Percentiles rank a stretch among this genome's conserved stretches.
Conservation (phyloP, 352 stramenopile species). For the Pythium monospermum region DNA sequence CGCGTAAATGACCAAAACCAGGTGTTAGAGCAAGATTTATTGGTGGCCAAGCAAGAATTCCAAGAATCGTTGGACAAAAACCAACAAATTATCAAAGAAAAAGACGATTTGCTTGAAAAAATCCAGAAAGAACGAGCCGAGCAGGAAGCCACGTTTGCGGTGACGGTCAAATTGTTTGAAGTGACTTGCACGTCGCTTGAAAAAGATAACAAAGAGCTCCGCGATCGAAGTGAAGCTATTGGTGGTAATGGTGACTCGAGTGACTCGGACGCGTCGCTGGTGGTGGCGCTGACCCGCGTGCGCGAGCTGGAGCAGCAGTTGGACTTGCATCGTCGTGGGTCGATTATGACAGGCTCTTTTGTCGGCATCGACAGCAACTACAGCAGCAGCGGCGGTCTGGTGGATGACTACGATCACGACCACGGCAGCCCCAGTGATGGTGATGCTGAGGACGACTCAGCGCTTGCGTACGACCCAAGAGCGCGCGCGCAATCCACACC, state of each 20-base stretch:
- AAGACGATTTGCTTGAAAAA: background rate
- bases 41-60: conserved; percentile 13
- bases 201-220: background rate
- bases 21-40: conserved; percentile 18
- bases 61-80: conserved; percentile 12
- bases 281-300: conserved; percentile 15
- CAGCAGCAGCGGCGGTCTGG: too few species aligned
- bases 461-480: conserved; percentile 3
- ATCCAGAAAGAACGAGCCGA: background rate
- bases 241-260: too few species aligned
- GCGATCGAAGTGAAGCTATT: conserved; percentile 2
- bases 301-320: conserved; percentile 20
- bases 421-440: too few species aligned
- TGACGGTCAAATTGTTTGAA: background rate
- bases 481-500: conserved; percentile 14
- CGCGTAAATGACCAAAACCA: conserved; percentile 2
- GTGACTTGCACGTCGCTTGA: background rate
- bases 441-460: conserved; percentile 9
- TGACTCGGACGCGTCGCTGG: conserved; percentile 7
- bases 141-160: background rate
- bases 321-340: conserved; percentile 6
- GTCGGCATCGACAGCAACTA: too few species aligned
- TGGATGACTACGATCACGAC: too few species aligned
- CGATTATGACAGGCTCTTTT: too few species aligned
- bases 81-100: conserved; percentile 3